These are phyloP conservation scores for Tuber borchii DNA, from an alignment of 495 filamentous ascomycete species.

Conservation along the genomic window DNA sequence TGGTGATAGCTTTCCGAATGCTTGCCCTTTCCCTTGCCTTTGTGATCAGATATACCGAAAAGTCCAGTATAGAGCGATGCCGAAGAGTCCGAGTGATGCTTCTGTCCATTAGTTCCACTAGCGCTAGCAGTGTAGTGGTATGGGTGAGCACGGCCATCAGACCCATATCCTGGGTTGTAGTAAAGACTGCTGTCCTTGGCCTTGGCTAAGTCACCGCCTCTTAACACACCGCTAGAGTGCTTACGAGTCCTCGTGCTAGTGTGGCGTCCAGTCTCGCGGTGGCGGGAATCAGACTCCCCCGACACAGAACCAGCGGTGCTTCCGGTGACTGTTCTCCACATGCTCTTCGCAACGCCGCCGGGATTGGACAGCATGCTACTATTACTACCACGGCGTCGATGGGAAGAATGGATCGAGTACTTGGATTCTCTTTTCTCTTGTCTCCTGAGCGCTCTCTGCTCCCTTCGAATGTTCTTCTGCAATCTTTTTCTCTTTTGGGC, in stretches of 20 bases:
- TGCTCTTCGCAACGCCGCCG: neutral
- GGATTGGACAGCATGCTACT: conserved; percentile 4
- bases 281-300: conserved; percentile 11
- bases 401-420: neutral
- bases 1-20: conserved; percentile 7
- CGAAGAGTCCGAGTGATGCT: conserved; percentile 12
- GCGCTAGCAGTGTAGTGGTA: conserved; percentile 13
- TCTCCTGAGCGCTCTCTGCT: conserved; percentile 17
- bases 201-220: conserved; percentile 20
- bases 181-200: conserved; percentile 7
- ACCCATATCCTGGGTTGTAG: conserved; percentile 34
- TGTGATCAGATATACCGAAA: conserved; percentile 15
- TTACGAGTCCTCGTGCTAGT: conserved; percentile 4
- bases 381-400: neutral
- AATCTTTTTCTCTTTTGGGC: conserved; percentile 13
- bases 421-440: conserved; percentile 18
- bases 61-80: conserved; percentile 22
- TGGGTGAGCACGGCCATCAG: conserved; percentile 30
- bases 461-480: conserved; percentile 18
- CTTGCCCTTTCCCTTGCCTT: conserved; percentile 11
- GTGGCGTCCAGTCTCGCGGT: neutral
- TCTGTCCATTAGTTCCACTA: neutral
- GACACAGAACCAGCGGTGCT: conserved; percentile 2
- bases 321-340: conserved; percentile 11
- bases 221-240: conserved; percentile 12